A percentile compares a stretch with the other conserved stretches of the same genome.
These are phyloP conservation scores for Nigrograna mackinnonii DNA, from an alignment of 2,329 filamentous ascomycete genomes.

Conservation along the genomic window DNA sequence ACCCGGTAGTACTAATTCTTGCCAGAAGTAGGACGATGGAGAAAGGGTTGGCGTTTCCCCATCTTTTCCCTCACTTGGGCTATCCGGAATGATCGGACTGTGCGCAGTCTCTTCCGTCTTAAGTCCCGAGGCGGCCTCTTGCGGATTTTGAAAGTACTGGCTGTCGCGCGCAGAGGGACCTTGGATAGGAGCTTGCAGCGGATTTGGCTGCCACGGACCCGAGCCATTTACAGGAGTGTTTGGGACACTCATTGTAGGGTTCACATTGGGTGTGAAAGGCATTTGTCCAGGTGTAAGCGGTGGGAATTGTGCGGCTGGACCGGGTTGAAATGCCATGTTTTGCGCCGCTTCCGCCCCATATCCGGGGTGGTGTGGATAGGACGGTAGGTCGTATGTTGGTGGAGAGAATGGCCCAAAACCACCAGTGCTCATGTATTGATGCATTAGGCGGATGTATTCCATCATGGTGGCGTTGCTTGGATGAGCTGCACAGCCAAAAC, in stretches of 20 bases:
- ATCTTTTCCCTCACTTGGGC: slow-evolving; percentile 31
- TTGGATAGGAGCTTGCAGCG: slow-evolving; percentile 11
- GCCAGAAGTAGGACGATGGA: slow-evolving; percentile 41
- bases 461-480: slow-evolving; percentile 68
- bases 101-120: slow-evolving; percentile 23
- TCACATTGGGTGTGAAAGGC: slow-evolving; percentile 22
- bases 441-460: slow-evolving; percentile 52
- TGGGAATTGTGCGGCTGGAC: slow-evolving; percentile 19
- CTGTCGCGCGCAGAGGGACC: slow-evolving; percentile 12
- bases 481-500: slow-evolving; percentile 69
- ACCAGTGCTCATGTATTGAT: slow-evolving; percentile 38
- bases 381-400: slow-evolving; percentile 37
- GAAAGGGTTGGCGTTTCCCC: slow-evolving; percentile 39
- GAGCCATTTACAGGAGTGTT: slow-evolving; percentile 17
- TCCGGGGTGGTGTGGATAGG: slow-evolving; percentile 36
- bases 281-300: slow-evolving; percentile 21
- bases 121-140: slow-evolving; percentile 7
- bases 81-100: slow-evolving; percentile 19
- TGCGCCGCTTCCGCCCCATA: slow-evolving; percentile 27
- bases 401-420: slow-evolving; percentile 32
- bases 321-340: slow-evolving; percentile 14
- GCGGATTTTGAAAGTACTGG: slow-evolving; percentile 16
- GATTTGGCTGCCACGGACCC: slow-evolving; percentile 25
- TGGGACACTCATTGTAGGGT: slow-evolving; percentile 17
- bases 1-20: slow-evolving; percentile 39